These are phyloP conservation scores for Xylaria sp. DNA, from an alignment of 2,329 filamentous ascomycete genomes.

Conservation along the genomic window DNA sequence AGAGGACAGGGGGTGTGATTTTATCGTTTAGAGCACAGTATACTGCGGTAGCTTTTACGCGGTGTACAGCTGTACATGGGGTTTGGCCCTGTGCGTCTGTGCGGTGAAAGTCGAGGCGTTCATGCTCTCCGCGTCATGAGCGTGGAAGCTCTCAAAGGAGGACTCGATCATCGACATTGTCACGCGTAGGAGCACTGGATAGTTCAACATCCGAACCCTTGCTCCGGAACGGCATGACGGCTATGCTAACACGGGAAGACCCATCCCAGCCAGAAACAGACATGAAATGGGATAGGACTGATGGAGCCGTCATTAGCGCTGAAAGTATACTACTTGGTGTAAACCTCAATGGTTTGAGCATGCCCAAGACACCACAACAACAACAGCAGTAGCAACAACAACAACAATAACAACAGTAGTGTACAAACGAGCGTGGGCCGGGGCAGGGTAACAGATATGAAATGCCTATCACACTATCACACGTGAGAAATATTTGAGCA, in stretches of 20 bases:
- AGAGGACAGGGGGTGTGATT: conserved; percentile 33
- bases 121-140: conserved; percentile 28
- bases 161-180: conserved; percentile 12
- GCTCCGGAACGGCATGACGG: conserved; percentile 30
- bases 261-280: conserved; percentile 25
- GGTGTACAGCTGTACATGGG: conserved; percentile 20
- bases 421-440: conserved; percentile 5
- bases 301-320: conserved; percentile 28
- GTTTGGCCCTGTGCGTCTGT: conserved; percentile 24
- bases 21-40: conserved; percentile 33
- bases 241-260: conserved; percentile 30
- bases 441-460: conserved; percentile 17
- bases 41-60: conserved; percentile 22
- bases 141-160: conserved; percentile 6
- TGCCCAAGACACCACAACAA: conserved; percentile 16
- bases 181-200: conserved; percentile 10
- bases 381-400: not conserved
- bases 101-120: conserved; percentile 27
- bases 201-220: conserved; percentile 25
- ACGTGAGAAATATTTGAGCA: conserved; percentile 25
- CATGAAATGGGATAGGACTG: conserved; percentile 24
- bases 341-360: conserved; percentile 1
- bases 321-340: conserved; percentile 8
- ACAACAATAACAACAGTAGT: conserved; percentile 2
- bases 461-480: conserved; percentile 29